These are phyloP conservation scores for Fusarium sp. DNA, from an alignment of 2,329 filamentous ascomycete species.

Conservation along the genomic window DNA sequence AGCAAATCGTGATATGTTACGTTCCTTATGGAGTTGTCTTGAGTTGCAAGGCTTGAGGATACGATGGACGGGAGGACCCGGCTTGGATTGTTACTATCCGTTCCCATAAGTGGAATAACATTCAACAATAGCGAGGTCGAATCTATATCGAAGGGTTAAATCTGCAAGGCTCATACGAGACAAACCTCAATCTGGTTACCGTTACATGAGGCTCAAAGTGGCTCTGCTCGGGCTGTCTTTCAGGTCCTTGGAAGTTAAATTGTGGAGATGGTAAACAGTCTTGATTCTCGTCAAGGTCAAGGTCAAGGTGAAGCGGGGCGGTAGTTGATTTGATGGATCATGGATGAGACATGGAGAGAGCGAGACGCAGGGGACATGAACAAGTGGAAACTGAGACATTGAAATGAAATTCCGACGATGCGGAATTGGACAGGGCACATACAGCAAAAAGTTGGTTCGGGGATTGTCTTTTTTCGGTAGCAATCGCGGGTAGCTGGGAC, in stretches of 20 bases:
- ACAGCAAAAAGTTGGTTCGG: conserved; percentile 12
- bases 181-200: background rate
- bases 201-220: conserved; percentile 26
- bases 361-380: background rate
- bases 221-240: conserved; percentile 17
- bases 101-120: conserved; percentile 4
- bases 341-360: conserved; percentile 9
- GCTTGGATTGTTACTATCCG: conserved; percentile 5
- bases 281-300: background rate
- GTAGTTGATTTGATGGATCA: conserved; percentile 1
- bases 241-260: conserved; percentile 9
- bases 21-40: background rate
- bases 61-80: background rate
- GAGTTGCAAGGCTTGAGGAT: conserved; percentile 13
- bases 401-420: conserved; percentile 25
- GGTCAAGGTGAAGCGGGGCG: background rate
- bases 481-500: background rate
- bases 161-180: conserved; percentile 22
- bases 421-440: background rate
- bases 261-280: conserved; percentile 14
- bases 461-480: background rate
- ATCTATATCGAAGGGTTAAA: background rate
- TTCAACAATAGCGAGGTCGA: background rate
- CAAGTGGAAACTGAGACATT: background rate
- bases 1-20: conserved; percentile 6